These are phyloP conservation scores for Wickerhamomyces chaumierensis DNA, from an alignment of 805 yeast genomes.

Conservation along the genomic window DNA sequence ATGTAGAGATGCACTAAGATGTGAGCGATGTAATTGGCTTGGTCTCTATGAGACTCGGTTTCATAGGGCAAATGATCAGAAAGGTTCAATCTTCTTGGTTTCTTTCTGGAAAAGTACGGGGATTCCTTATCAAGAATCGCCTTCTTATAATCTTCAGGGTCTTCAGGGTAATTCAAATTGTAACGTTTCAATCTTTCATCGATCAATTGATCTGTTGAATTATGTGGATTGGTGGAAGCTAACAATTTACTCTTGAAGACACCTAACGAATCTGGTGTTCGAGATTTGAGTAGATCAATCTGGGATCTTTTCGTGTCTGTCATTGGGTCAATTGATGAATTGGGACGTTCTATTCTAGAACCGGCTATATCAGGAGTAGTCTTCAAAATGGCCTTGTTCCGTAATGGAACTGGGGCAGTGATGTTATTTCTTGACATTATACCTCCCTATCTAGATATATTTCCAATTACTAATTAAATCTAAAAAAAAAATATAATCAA, in stretches of 20 bases:
- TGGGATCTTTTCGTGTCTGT: constrained; percentile 3
- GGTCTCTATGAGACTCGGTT: constrained; percentile 57
- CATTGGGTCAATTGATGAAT: constrained; percentile 8
- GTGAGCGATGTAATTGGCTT: constrained; percentile 63
- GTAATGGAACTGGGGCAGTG: constrained; percentile 15
- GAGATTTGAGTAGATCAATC: constrained; percentile 4
- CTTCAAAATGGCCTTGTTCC: constrained; percentile 8
- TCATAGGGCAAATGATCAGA: constrained; percentile 55
- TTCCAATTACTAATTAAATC: too few relatives aligned
- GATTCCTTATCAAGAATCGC: constrained; percentile 23
- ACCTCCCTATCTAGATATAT: too few relatives aligned
- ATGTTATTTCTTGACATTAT: constrained; percentile 8
- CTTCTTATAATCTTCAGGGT: constrained; percentile 21
- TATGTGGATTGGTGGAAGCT: constrained; percentile 8
- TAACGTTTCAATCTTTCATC: constrained; percentile 27
- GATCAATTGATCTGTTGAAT: constrained; percentile 13
- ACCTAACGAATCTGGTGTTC: constrained; percentile 14
- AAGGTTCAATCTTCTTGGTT: constrained; percentile 22
- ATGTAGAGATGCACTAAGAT: constrained; percentile 73
- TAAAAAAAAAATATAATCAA: too few relatives aligned
- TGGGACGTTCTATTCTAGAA: constrained; percentile 6
- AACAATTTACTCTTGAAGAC: background rate
- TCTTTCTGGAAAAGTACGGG: constrained; percentile 26
- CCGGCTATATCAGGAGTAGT: background rate
- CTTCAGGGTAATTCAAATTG: constrained; percentile 40